Evolutionary conservation across 2,329 filamentous ascomycete genomes (phyloP).

Genomic region (Pseudodiploospora longispora): DNA sequence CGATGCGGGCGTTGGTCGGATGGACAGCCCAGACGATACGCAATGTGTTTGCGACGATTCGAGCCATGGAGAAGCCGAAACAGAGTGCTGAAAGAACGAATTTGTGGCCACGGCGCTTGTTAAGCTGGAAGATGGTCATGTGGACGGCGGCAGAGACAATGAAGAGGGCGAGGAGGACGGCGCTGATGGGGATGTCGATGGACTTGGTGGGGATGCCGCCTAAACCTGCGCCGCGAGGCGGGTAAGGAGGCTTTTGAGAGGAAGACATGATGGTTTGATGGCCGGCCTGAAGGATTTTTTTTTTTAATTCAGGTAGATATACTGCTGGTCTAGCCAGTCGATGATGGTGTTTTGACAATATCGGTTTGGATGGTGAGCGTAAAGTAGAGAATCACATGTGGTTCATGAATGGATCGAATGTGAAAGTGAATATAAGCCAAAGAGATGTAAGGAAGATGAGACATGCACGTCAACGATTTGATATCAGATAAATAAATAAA

Average conservation of each 20-base stretch:
- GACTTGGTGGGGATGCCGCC: conserved; percentile 49
- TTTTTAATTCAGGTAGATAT: background rate
- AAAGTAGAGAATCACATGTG: too few relatives aligned
- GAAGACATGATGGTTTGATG: background rate
- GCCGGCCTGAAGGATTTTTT: background rate
- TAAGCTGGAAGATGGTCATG: conserved; percentile 50
- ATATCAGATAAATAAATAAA: too few relatives aligned
- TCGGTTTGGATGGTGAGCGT: too few relatives aligned
- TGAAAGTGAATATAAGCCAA: too few relatives aligned
- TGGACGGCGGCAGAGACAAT: conserved; percentile 43
- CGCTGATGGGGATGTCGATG: conserved; percentile 57
- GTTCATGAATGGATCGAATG: too few relatives aligned
- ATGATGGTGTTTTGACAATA: too few relatives aligned
- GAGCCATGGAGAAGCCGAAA: conserved; percentile 51
- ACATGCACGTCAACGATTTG: too few relatives aligned
- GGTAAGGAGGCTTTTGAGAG: conserved; percentile 28
- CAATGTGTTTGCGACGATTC: conserved; percentile 41
- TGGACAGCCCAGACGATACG: conserved; percentile 45
- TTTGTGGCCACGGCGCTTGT: conserved; percentile 41
- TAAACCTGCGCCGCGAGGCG: conserved; percentile 36
- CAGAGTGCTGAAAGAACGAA: conserved; percentile 51
- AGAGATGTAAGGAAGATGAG: too few relatives aligned
- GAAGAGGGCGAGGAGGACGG: conserved; percentile 55
- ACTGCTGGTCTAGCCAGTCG: too few relatives aligned
- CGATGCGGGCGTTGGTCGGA: conserved; percentile 31